Evolutionary conservation across 306 rosid species (phyloP), one percentile per base, ranked within the genome.

Genomic region (Morella rubra): DNA sequence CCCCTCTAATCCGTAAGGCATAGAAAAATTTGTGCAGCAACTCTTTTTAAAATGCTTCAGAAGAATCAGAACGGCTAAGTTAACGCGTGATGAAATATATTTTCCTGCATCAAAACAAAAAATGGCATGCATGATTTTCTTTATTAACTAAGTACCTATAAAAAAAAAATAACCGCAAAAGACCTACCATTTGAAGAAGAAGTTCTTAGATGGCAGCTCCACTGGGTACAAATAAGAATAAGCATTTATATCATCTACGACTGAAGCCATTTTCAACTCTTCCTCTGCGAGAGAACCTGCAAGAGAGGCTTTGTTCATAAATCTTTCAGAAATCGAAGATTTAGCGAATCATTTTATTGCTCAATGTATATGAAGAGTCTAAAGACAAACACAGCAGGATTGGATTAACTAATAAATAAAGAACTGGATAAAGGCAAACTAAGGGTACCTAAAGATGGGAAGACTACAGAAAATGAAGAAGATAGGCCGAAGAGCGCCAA

Each of bases 151-250:
- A 62, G 16, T 12, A 7, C 20, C 60, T 54, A 50, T 8, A 27
- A 9, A 73, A 58, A 73, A 58, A 12, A 7, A 18, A 7, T 7
- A 59, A 32, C 51, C 37, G 72, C 74, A 72, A 42, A 72, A 74
- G 59, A 22, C 84, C 62, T 87, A 92, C 99, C 99, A 95, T 87
- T 91, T 95, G 86, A 95, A 87, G 76, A 78, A 24, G 71, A 86
- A 78, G 42, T 92, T 85, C 76, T 87, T 76, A 71, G 99, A 89
- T 59, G 93, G 93, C 81, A 88, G 71, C 83, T 92, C 90, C 77
- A 85, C 27, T 6, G 99, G 99, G 74, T 90, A 95, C 19, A 77
- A 53, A 87, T 92, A 95, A 79, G 97, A 90, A 81, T 89, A 95
- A 50, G 93, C 88, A 84, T 95, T 95, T 71, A 80, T 73, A 72